Evolutionary conservation across 2,329 filamentous ascomycete species (phyloP).

Genomic region (Pseudogymnoascus sp.): DNA sequence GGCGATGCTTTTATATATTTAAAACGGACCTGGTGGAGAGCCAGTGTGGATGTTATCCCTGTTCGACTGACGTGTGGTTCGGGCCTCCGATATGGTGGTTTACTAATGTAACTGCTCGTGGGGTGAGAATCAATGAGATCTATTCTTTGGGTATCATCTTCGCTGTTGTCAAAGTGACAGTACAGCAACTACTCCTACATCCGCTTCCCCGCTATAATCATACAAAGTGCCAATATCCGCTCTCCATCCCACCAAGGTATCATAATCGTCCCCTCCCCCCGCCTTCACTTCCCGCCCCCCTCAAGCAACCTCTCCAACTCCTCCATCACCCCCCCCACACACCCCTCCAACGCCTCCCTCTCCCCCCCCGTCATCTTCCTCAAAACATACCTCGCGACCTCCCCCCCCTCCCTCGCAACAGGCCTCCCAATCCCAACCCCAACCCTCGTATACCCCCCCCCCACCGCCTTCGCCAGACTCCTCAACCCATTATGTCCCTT

Average conservation of each 20-base stretch:
- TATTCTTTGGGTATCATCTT: constrained; percentile 5
- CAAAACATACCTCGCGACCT: constrained; percentile 73
- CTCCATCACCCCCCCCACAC: constrained; percentile 20
- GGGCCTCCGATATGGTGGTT: background rate
- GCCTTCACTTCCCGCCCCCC: background rate
- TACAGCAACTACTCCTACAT: background rate
- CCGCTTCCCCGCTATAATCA: background rate
- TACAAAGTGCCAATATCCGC: background rate
- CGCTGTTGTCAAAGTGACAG: background rate
- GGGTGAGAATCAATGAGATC: background rate
- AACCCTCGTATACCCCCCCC: constrained; percentile 47
- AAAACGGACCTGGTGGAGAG: background rate
- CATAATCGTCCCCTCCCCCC: background rate
- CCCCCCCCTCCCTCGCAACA: constrained; percentile 52
- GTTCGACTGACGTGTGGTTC: background rate
- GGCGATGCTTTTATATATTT: constrained; percentile 42
- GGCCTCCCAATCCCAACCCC: constrained; percentile 86
- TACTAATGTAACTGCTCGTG: background rate
- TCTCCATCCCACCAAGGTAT: background rate
- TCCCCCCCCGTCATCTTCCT: constrained; percentile 29
- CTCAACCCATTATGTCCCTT: constrained; percentile 70
- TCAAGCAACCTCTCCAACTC: constrained; percentile 21
- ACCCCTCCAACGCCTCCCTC: constrained; percentile 22
- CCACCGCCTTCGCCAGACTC: constrained; percentile 50
- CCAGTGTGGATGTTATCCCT: background rate